Evolutionary conservation across 139 green algal species (phyloP).

Genomic region (Micromonas pusilla): DNA sequence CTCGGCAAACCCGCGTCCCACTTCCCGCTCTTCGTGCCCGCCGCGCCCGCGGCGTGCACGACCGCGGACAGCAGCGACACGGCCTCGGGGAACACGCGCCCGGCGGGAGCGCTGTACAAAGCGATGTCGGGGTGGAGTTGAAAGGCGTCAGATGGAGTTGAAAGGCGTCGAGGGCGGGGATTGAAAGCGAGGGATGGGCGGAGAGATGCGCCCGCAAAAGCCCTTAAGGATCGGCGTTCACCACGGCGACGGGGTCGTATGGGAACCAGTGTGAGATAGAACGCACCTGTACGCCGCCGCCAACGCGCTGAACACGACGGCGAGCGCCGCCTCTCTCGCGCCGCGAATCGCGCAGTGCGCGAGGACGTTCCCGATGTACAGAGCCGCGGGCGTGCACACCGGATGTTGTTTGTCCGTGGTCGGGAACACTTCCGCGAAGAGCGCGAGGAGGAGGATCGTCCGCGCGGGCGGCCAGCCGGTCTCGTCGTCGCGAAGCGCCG

Average conservation of each 20-base stretch:
- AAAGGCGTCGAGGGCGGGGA: too few species aligned
- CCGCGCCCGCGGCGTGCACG: neutral
- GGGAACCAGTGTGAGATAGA: too few species aligned
- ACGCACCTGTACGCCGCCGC: neutral
- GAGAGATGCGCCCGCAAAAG: too few species aligned
- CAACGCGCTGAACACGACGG: conserved; percentile 26
- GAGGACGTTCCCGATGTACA: conserved; percentile 51
- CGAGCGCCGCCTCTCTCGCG: conserved; percentile 37
- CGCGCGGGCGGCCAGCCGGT: conserved; percentile 40
- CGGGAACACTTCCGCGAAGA: conserved; percentile 78
- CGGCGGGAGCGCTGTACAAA: neutral
- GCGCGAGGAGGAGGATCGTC: conserved; percentile 69
- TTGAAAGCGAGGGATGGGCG: too few species aligned
- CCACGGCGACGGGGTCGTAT: too few species aligned
- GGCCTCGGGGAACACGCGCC: conserved; percentile 24
- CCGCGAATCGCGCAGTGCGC: conserved; percentile 45
- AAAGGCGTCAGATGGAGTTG: too few species aligned
- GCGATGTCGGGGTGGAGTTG: too few species aligned
- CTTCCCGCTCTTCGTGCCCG: neutral
- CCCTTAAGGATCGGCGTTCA: too few species aligned
- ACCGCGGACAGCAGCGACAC: neutral
- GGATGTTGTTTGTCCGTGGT: conserved; percentile 71
- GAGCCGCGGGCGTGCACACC: conserved; percentile 60
- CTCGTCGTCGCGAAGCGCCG: conserved; percentile 12
- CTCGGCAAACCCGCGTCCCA: conserved; percentile 8